Conservation (phyloP, 1,139 yeast species). For the Kodamaea derodonti region DNA sequence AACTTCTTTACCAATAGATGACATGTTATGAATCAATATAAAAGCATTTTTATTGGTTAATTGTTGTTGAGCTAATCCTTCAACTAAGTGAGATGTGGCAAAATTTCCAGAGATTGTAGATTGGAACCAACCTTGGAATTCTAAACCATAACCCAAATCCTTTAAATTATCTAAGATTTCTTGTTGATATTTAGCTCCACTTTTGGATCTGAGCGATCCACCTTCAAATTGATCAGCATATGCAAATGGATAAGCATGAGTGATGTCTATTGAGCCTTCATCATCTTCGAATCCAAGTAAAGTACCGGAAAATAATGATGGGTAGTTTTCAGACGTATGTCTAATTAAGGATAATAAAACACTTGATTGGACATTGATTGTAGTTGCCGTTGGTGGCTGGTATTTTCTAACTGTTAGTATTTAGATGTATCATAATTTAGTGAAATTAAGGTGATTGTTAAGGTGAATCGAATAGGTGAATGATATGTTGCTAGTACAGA, state of each 20-base stretch:
- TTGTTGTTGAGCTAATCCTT: conserved; percentile 65
- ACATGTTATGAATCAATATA: conserved; percentile 70
- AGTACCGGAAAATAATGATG: conserved; percentile 70
- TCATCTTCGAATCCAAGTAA: conserved; percentile 72
- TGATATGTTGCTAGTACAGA: no score
- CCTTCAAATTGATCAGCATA: conserved; percentile 54
- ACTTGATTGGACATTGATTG: conserved; percentile 50
- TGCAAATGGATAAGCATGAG: conserved; percentile 67
- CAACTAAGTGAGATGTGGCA: conserved; percentile 62
- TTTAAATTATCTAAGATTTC: conserved; percentile 63
- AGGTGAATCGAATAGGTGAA: no score
- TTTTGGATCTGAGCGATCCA: conserved; percentile 52
- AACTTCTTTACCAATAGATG: conserved; percentile 60
- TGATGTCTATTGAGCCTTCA: conserved; percentile 45
- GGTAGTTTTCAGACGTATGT: conserved; percentile 68
- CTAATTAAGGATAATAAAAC: conserved; percentile 69
- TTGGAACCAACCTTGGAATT: conserved; percentile 82
- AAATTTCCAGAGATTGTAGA: conserved; percentile 67
- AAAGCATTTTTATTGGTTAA: conserved; percentile 61
- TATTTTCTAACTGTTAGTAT: conserved; percentile 17
- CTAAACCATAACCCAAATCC: conserved; percentile 65
- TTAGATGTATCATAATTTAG: background rate
- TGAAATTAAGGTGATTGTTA: no score
- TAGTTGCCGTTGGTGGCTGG: conserved; percentile 40
- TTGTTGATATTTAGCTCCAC: conserved; percentile 66